A percentile compares a stretch with the other conserved stretches of the same genome.
Evolutionary conservation across 164 flowering plant genomes (phyloP).

Genomic region (Warburgia ugandensis): DNA sequence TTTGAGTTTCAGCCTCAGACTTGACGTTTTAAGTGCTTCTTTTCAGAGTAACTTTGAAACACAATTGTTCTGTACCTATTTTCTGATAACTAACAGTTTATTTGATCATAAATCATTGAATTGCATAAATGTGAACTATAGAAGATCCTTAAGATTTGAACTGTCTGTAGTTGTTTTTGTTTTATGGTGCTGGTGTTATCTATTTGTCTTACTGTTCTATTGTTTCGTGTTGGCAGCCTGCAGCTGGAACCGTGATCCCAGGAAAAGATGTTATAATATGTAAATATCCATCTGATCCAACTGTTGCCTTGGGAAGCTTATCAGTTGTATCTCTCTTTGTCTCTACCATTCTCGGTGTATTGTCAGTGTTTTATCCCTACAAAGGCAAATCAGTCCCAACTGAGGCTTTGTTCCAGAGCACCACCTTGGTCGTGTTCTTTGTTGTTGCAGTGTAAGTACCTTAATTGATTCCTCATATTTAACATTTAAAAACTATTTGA

Average conservation of each 20-base stretch:
- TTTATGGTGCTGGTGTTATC: not conserved
- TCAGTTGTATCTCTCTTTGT: slow-evolving; percentile 34
- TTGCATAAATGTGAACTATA: not conserved
- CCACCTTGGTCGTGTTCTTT: slow-evolving; percentile 51
- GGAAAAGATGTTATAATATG: slow-evolving; percentile 40
- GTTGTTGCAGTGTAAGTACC: slow-evolving; percentile 60
- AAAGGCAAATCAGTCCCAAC: slow-evolving; percentile 60
- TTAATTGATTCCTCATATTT: no score
- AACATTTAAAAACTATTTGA: no score
- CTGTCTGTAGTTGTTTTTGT: not conserved
- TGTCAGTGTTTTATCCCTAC: slow-evolving; percentile 61
- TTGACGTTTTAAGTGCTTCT: no score
- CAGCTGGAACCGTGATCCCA: slow-evolving; percentile 34
- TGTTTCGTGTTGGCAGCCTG: slow-evolving; percentile 40
- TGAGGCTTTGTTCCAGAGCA: slow-evolving; percentile 50
- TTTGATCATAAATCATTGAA: no score
- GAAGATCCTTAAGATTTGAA: not conserved
- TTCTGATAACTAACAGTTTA: no score
- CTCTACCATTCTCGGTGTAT: slow-evolving; percentile 31
- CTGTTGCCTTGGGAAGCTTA: slow-evolving; percentile 46
- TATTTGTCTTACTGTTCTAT: not conserved
- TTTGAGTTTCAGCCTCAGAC: no score
- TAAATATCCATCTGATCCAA: slow-evolving; percentile 62
- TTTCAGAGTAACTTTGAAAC: no score
- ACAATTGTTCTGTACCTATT: no score